Base-by-base conservation (phyloP, 2,329 filamentous ascomycete genomes). In the Diplodia scrobiculata region DNA sequence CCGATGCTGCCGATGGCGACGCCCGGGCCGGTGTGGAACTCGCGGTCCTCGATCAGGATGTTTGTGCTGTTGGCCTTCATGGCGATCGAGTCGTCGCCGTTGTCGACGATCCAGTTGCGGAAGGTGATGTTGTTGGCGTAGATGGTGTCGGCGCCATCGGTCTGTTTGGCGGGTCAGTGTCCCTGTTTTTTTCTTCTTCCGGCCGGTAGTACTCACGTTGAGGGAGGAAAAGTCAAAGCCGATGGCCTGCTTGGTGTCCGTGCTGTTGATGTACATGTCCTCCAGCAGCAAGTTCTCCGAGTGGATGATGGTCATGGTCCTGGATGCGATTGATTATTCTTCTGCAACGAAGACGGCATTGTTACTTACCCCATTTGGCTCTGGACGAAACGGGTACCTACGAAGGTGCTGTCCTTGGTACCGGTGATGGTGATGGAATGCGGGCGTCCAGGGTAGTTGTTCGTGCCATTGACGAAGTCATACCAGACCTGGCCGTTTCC, bases 401-500 rank as follows among this genome's bases (percentile, higher is more conserved):
- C 74, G 17, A 87, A 76, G 3, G 81, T 71, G 0, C 81, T 82
- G 71, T 86, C 81, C 5, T 73, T 81, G 3, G 84, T 77, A 1
- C 77, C 75, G n/a, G 76, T 80, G 70, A 87, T 79, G 21, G 82
- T 85, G 69, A 87, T 81, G 1, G 85, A 84, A 69, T 86, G 89
- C 29, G 60, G 60, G 3, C 60, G 47, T 5, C 60, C 48, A 1
- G 32, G 21, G 48, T 63, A 63, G 14, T 63, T 63, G 48, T 63
- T 63, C 7, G 60, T 63, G 6, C 60, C 60, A 34, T 63, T 63
- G 32, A 63, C 21, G 27, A 85, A 76, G 68, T 89, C 84, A 70
- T 89, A 89, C 85, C 87, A 87, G 1, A 82, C 81, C 71, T 89
- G 86, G 0, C 86, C 87, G 66, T 87, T 87, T 14, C 89, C 88